phyloP scores from a whole-genome alignment of 2,329 filamentous ascomycete species.

The Sclerotinia sclerotiorum region DNA sequence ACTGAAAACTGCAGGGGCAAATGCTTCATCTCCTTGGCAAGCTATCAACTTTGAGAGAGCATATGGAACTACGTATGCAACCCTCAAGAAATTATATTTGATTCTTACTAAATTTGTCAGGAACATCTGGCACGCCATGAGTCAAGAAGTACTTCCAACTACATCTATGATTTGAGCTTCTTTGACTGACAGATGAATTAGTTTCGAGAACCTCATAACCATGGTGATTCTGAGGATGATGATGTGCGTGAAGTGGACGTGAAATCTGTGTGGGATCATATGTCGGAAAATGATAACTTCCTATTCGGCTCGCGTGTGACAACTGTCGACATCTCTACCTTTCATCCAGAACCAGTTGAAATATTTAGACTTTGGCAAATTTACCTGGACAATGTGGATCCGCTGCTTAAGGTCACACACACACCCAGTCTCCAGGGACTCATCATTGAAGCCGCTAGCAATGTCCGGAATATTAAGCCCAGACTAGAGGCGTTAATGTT shows the following conservation, averaged over 20 bases:
- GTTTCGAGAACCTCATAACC: constrained; percentile 38
- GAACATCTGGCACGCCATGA: constrained; percentile 50
- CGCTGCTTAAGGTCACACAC: constrained; percentile 70
- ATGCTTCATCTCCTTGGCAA: constrained; percentile 32
- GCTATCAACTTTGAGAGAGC: constrained; percentile 36
- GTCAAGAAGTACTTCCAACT: constrained; percentile 42
- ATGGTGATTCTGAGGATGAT: constrained; percentile 41
- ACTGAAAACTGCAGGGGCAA: constrained; percentile 28
- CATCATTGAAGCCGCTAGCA: constrained; percentile 61
- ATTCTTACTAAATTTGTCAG: constrained; percentile 41
- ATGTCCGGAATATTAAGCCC: constrained; percentile 54
- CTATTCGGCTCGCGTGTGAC: constrained; percentile 51
- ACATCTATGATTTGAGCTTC: constrained; percentile 11
- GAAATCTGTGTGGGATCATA: constrained; percentile 48
- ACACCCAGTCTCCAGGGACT: constrained; percentile 66
- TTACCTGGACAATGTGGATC: constrained; percentile 73
- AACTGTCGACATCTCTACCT: constrained; percentile 47
- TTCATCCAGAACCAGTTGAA: constrained; percentile 58
- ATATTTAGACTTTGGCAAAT: constrained; percentile 73
- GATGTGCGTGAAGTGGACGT: constrained; percentile 43
- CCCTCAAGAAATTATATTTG: constrained; percentile 22
- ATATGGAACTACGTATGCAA: constrained; percentile 40
- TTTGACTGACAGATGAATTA: constrained; percentile 29
- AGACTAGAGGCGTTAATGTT: constrained; percentile 63
- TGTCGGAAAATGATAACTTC: constrained; percentile 48